Percentiles rank a stretch among this genome's conserved stretches.
phyloP scores from a whole-genome alignment of 257 asterid species.

The Hygrophila difformis region DNA sequence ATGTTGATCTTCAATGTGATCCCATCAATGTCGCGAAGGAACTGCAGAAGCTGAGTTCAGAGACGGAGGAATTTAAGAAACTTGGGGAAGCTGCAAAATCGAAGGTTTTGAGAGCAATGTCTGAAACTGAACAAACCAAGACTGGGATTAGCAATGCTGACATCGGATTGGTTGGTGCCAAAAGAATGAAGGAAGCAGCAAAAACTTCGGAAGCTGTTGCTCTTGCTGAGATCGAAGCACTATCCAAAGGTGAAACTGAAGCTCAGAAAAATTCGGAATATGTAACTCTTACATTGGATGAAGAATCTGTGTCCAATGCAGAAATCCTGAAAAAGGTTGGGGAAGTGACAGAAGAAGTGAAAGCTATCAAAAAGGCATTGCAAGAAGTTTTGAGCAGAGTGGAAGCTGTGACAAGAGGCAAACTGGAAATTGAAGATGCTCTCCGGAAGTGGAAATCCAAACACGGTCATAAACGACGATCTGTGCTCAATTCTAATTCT shows the following conservation, averaged over 20 bases:
- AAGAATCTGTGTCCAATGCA: conserved; percentile 48
- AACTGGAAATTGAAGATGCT: conserved; percentile 78
- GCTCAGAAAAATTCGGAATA: conserved; percentile 20
- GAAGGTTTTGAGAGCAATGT: conserved; percentile 45
- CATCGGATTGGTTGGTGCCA: conserved; percentile 68
- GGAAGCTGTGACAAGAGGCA: conserved; percentile 64
- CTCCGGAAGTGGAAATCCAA: conserved; percentile 88
- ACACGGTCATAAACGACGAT: conserved; percentile 57
- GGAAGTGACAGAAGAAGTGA: conserved; percentile 80
- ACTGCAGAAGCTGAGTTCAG: conserved; percentile 59
- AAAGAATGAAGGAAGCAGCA: conserved; percentile 85
- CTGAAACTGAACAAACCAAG: conserved; percentile 68
- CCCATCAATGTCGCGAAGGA: conserved; percentile 40
- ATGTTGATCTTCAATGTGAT: conserved; percentile 28
- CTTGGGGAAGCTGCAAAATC: conserved; percentile 60
- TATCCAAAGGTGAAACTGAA: conserved; percentile 26
- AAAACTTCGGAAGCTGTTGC: conserved; percentile 79
- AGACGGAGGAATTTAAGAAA: conserved; percentile 58
- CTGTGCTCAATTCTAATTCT: conserved; percentile 33
- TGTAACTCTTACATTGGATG: conserved; percentile 57
- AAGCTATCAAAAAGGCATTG: conserved; percentile 51
- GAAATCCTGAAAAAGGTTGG: conserved; percentile 64
- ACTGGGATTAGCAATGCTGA: conserved; percentile 55
- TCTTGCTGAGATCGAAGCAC: conserved; percentile 70
- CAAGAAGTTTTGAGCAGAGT: conserved; percentile 73